Conservation (phyloP, 306 rosid species). For the Canavalia gladiata region DNA sequence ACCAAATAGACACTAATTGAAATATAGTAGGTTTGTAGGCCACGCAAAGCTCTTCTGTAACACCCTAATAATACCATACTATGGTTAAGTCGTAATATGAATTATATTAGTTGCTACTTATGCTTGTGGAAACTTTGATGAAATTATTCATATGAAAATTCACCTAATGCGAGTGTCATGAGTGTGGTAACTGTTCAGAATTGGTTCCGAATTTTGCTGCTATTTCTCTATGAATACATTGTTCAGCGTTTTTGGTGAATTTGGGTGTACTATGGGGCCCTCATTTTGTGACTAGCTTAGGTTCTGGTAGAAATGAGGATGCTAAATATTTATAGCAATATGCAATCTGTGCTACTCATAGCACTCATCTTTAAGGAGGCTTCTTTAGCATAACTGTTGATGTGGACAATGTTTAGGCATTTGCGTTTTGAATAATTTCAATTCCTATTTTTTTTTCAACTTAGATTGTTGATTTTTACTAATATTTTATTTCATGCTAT, state of each 20-base stretch:
- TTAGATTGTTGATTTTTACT: slow-evolving; percentile 26
- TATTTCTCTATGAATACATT: slow-evolving; percentile 13
- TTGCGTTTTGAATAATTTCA: slow-evolving; percentile 16
- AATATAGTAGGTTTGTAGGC: neutral
- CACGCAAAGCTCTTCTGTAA: neutral
- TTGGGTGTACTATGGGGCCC: neutral
- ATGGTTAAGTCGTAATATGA: too few relatives aligned
- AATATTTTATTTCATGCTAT: slow-evolving; percentile 7
- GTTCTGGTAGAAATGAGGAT: neutral
- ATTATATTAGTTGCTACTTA: too few relatives aligned
- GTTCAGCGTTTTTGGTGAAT: neutral
- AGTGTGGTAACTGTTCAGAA: neutral
- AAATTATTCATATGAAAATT: too few relatives aligned
- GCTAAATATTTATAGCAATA: slow-evolving; percentile 13
- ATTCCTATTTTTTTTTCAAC: slow-evolving; percentile 16
- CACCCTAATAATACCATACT: too few relatives aligned
- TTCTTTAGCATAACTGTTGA: slow-evolving; percentile 10
- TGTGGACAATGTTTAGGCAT: slow-evolving; percentile 6
- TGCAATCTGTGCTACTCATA: neutral
- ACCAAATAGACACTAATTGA: neutral
- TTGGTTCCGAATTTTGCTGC: neutral
- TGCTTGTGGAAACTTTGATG: too few relatives aligned
- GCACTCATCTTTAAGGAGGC: slow-evolving; percentile 20
- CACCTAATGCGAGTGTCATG: too few relatives aligned
- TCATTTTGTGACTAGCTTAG: neutral